Evolutionary conservation across 2,329 filamentous ascomycete species (phyloP), one percentile per base, ranked within the genome.

Genomic region (Rhytidhysteron rufulum): DNA sequence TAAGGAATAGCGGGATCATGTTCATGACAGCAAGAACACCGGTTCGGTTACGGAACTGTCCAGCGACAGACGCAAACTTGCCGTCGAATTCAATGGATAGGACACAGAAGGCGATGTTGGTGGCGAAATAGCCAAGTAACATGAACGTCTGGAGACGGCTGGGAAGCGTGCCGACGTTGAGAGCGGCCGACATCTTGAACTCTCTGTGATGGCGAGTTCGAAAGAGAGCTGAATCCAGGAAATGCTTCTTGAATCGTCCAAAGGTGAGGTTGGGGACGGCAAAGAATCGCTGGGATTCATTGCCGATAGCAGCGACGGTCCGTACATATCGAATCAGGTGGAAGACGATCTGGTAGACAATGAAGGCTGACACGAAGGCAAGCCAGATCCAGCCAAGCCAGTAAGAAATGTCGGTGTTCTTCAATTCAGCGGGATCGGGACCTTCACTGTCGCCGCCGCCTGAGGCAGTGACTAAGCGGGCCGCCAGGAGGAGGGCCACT

Each of bases 211-310:
- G 72, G 42, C 72, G 62, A 37, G 62, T 68, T 20, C 63, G 59
- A 55, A 71, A 67, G 10, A 75, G 65, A 16, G 72, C 72, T 11
- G 72, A 70, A 45, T 70, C 64, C 25, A 74, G 57, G 37, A 67
- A 62, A 45, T 72, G 60, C 35, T 66, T 66, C 61, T 73, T 75
- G 57, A 73, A 62, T 37, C 50, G 57, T 34, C 69, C 66, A 42
- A 63, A 71, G 22, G 51, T 54, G 36, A 56, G 52, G 46, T 86
- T 84, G 5, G 85, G 76, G 18, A 72, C 69, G 33, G 82, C 77
- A 60, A 90, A 95, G 70, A 88, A 95, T 45, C 78, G 75, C 63
- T 95, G 89, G 1, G 75, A 83, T 49, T 87, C 84, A 68, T 88
- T 88, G 68, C 79, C 83, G 50, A 95, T 76, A 56, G 83, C 88